phyloP scores from a whole-genome alignment of 306 rosid species.

The Senna tora region DNA sequence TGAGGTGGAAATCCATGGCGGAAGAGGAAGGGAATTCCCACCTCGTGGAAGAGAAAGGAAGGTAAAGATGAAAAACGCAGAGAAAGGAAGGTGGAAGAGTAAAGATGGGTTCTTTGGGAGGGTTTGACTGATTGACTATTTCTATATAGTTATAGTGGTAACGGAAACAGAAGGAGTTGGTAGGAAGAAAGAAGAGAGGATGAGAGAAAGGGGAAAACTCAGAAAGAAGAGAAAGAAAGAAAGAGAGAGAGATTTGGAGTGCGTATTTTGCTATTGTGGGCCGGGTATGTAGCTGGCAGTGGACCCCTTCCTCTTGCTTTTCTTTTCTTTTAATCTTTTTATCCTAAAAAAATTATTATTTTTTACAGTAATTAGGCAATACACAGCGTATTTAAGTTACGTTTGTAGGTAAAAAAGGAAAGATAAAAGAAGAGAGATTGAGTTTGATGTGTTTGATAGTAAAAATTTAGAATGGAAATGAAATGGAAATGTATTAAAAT shows the following conservation, averaged over 20 bases:
- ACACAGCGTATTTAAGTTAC: too few species aligned
- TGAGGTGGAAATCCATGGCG: slow-evolving; percentile 55
- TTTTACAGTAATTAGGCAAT: too few species aligned
- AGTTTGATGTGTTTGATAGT: too few species aligned
- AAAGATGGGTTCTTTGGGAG: background rate
- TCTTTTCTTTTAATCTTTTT: too few species aligned
- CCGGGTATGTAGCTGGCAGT: background rate
- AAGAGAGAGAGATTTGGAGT: too few species aligned
- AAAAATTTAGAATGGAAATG: too few species aligned
- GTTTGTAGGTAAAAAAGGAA: too few species aligned
- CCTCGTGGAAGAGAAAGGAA: background rate
- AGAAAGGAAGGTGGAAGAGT: too few species aligned
- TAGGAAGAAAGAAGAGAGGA: background rate
- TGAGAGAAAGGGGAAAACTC: background rate
- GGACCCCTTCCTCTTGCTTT: background rate
- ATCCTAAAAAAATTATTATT: too few species aligned
- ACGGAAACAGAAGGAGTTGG: background rate
- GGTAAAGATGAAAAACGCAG: background rate
- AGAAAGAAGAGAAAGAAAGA: background rate
- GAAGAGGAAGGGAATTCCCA: background rate
- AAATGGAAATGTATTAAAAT: too few species aligned
- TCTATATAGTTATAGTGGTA: too few species aligned
- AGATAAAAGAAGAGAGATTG: too few species aligned
- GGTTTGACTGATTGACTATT: background rate
- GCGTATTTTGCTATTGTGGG: background rate